Evolutionary conservation across 2,329 filamentous ascomycete genomes (phyloP), one percentile per base, ranked within the genome.

Genomic region (Verticillium tricorpus): DNA sequence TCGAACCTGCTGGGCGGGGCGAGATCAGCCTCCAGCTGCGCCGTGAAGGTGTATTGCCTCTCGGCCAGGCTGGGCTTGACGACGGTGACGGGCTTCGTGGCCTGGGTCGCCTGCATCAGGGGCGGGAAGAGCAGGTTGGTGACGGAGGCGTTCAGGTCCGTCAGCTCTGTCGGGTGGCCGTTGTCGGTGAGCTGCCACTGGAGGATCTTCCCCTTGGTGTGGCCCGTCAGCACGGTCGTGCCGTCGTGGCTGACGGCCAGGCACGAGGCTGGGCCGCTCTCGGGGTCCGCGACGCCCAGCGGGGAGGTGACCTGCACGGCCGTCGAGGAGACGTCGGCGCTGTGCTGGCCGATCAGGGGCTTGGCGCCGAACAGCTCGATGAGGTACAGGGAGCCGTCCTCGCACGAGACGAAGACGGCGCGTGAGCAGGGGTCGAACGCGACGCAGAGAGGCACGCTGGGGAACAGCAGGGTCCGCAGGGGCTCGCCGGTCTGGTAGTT

Each of bases 391-490:
- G 87, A 90, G 22, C 92, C 91, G 71, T 96, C 90, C 60, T 91
- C 89, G 67, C 91, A 90, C 3, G 90, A 89, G 55, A 90, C 85
- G 69, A 93, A 96, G 62, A 95, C 86, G 5, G 90, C 92, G 59
- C 94, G 85, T 66, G 94, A 89, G 63, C 89, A 92, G 0, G 93
- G 90, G 73, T 98, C 95, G 5, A 98, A 79, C 9, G 85, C 80
- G 37, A 94, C 73, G 68, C 89, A 93, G 34, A 89, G 80, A 17
- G 93, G 92, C 19, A 84, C 79, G n/a, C 83, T 81, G 2, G 91
- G 86, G 61, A 98, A 86, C 50, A 98, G 82, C 66, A 96, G 87
- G 4, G 93, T 98, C 54, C 93, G 87, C 62, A 98, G 78, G 12
- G 89, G 81, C 63, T 86, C 85, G 45, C 92, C 92, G 0, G 87